Evolutionary conservation across 805 yeast genomes (phyloP).

Genomic region (Metschnikowia santaceciliae): DNA sequence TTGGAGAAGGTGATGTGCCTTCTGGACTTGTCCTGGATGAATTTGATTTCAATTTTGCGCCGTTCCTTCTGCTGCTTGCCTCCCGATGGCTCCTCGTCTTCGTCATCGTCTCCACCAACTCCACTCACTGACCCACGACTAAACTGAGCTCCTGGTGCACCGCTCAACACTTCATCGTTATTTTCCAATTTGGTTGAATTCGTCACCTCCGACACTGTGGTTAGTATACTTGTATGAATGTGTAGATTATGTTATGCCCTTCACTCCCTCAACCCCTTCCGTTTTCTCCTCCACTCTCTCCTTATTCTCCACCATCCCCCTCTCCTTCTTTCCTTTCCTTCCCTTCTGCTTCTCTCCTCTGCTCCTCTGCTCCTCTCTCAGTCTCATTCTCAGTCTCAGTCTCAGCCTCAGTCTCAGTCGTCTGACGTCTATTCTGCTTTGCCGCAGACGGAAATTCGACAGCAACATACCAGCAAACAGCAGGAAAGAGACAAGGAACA

Average conservation of each 20-base stretch:
- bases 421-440: too few species aligned
- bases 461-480: neutral
- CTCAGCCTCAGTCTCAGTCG: too few species aligned
- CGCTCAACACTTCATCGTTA: slow-evolving; percentile 22
- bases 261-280: too few species aligned
- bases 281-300: too few species aligned
- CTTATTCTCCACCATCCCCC: too few species aligned
- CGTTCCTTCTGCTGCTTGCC: slow-evolving; percentile 54
- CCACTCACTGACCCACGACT: slow-evolving; percentile 21
- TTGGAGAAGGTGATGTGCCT: slow-evolving; percentile 97
- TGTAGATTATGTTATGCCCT: too few species aligned
- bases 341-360: too few species aligned
- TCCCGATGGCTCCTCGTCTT: slow-evolving; percentile 45
- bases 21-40: slow-evolving; percentile 95
- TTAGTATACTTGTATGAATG: slow-evolving; percentile 5
- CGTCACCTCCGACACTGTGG: slow-evolving; percentile 38
- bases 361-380: too few species aligned
- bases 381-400: too few species aligned
- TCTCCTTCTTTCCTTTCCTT: too few species aligned
- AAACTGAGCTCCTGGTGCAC: slow-evolving; percentile 21
- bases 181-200: slow-evolving; percentile 36
- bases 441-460: too few species aligned
- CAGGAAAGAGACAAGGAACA: too few species aligned
- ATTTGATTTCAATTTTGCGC: slow-evolving; percentile 93
- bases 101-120: slow-evolving; percentile 46